These are phyloP conservation scores for Leishmania arabica DNA, from an alignment of 208 protist genomes.

Conservation along the genomic window DNA sequence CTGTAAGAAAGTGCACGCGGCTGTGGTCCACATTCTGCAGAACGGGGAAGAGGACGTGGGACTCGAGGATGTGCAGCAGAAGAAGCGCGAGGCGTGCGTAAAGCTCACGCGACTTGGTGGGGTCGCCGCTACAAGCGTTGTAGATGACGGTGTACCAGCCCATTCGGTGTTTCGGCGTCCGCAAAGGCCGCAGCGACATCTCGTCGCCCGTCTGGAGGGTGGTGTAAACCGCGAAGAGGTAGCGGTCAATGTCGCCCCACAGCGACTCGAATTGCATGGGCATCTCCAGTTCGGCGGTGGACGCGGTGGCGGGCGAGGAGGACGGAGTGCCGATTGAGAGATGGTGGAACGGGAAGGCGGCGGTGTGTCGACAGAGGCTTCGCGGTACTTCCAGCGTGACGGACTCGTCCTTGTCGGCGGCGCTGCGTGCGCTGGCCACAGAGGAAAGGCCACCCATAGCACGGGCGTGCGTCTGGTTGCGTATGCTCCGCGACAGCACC, in stretches of 20 bases:
- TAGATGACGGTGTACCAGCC: constrained; percentile 78
- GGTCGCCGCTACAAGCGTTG: constrained; percentile 58
- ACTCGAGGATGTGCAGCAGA: constrained; percentile 58
- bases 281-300: background rate
- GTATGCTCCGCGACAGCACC: constrained; percentile 35
- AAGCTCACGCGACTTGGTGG: constrained; percentile 53
- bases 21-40: constrained; percentile 42
- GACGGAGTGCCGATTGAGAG: background rate
- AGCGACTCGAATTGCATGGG: constrained; percentile 31
- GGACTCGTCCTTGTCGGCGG: constrained; percentile 18
- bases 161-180: constrained; percentile 65
- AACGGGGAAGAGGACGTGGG: constrained; percentile 60
- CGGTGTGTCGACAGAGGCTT: background rate
- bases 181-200: constrained; percentile 32
- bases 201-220: constrained; percentile 39
- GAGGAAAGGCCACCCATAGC: constrained; percentile 1
- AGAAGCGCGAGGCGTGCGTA: constrained; percentile 55
- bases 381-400: constrained; percentile 1
- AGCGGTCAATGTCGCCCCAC: constrained; percentile 46
- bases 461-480: constrained; percentile 17
- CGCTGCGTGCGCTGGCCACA: constrained; percentile 12
- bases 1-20: constrained; percentile 27
- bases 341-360: background rate
- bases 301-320: background rate
- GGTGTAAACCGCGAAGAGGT: constrained; percentile 47